phyloP scores from a whole-genome alignment of 768 basidiomycete genomes.

The Mrakia hoshinonis region DNA sequence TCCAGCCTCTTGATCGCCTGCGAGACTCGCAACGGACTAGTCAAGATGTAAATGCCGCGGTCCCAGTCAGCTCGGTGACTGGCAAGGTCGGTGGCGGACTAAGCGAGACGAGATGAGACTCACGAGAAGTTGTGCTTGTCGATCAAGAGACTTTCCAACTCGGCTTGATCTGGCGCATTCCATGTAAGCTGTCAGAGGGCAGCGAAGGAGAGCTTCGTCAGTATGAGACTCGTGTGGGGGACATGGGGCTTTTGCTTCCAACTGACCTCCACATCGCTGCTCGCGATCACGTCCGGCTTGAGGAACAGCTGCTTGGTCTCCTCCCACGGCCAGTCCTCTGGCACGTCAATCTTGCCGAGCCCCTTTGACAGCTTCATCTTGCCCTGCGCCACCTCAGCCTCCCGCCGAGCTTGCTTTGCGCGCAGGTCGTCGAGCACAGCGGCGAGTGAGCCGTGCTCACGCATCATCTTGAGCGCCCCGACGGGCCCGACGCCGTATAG shows the following conservation, averaged over 20 bases:
- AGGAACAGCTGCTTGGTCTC: conserved; percentile 83
- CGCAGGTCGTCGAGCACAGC: conserved; percentile 67
- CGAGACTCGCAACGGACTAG: too few relatives aligned
- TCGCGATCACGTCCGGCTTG: conserved; percentile 78
- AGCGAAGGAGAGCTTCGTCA: background rate
- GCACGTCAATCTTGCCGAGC: conserved; percentile 56
- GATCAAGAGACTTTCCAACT: background rate
- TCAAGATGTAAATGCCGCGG: too few relatives aligned
- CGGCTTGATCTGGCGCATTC: background rate
- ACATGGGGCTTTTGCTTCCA: background rate
- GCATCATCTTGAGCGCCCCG: conserved; percentile 80
- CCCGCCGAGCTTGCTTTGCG: conserved; percentile 53
- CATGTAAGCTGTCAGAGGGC: background rate
- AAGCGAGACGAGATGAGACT: background rate
- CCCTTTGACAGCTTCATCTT: conserved; percentile 31
- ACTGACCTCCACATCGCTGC: conserved; percentile 69
- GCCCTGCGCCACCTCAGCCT: conserved; percentile 34
- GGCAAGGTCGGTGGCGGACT: too few relatives aligned
- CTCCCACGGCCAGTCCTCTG: conserved; percentile 95
- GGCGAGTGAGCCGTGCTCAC: conserved; percentile 67
- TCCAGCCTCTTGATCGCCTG: too few relatives aligned
- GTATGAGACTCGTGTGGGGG: background rate
- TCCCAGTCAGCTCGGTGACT: too few relatives aligned
- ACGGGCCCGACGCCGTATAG: conserved; percentile 94
- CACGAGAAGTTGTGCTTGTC: background rate